Evolutionary conservation across 257 asterid species (phyloP).

Genomic region (Coffea eugenioides): DNA sequence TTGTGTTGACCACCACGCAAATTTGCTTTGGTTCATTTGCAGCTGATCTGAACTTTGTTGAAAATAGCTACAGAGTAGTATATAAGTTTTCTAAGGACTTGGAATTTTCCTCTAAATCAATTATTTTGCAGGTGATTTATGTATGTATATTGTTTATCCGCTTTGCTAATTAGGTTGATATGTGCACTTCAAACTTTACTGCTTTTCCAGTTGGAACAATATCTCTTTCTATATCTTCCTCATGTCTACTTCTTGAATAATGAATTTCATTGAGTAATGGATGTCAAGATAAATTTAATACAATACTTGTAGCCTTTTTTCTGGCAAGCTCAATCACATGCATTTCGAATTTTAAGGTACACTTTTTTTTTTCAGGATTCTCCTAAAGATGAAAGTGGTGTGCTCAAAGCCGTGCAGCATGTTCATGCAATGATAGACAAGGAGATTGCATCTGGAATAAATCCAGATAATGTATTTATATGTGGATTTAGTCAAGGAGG

Average conservation of each 20-base stretch:
- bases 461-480: conserved; percentile 66
- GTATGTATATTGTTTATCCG: background rate
- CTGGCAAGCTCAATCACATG: background rate
- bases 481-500: conserved; percentile 99
- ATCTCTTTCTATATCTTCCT: background rate
- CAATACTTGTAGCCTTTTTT: background rate
- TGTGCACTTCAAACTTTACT: background rate
- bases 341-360: background rate
- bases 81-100: background rate
- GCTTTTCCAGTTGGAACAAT: background rate
- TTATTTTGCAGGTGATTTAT: background rate
- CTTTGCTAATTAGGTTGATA: too few relatives aligned
- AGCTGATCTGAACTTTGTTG: background rate
- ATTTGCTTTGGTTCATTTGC: too few relatives aligned
- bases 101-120: background rate
- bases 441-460: conserved; percentile 73
- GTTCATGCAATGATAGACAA: conserved; percentile 83
- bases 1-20: too few relatives aligned
- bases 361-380: conserved; percentile 51
- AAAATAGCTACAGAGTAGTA: background rate
- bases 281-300: background rate
- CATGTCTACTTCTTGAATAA: background rate
- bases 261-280: background rate
- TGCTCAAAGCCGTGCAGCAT: conserved; percentile 76
- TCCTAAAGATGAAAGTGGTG: conserved; percentile 65